Conservation (phyloP, 164 flowering plant genomes). For the Liquidambar formosana region DNA sequence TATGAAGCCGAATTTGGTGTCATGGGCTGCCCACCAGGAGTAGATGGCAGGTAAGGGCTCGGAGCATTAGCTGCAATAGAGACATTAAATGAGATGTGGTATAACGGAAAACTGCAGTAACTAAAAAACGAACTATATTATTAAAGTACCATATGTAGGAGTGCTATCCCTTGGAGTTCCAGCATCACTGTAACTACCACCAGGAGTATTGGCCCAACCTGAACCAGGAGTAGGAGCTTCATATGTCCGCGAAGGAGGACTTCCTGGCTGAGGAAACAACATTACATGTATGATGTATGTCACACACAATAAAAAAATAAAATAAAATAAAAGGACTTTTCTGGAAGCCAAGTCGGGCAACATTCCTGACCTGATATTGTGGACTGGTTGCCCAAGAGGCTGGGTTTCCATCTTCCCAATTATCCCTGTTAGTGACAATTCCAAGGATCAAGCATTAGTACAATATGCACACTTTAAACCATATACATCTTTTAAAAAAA, state of each 20-base stretch:
- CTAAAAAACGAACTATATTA: not conserved
- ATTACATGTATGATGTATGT: not conserved
- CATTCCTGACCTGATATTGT: conserved; percentile 72
- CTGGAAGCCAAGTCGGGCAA: not conserved
- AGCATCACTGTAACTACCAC: conserved; percentile 85
- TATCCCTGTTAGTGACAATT: conserved; percentile 47
- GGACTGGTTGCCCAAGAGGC: conserved; percentile 95
- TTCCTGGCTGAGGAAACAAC: conserved; percentile 69
- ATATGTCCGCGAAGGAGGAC: conserved; percentile 84
- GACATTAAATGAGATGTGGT: not conserved
- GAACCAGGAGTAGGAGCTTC: conserved; percentile 99
- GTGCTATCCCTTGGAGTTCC: conserved; percentile 89
- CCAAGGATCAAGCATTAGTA: not conserved
- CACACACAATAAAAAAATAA: too few relatives aligned
- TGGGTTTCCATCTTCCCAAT: conserved; percentile 98
- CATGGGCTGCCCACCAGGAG: conserved; percentile 97
- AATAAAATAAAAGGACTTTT: not conserved
- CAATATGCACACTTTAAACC: not conserved
- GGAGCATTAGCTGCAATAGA: conserved; percentile 81
- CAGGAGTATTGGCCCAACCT: conserved; percentile 90
- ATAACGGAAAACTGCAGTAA: too few relatives aligned
- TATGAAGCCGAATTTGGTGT: conserved; percentile 87
- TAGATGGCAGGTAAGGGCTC: conserved; percentile 96
- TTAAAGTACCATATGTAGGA: conserved; percentile 69
- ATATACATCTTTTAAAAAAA: not conserved